phyloP scores from a whole-genome alignment of 352 stramenopile genomes.

The Thraustochytrium striatum region DNA sequence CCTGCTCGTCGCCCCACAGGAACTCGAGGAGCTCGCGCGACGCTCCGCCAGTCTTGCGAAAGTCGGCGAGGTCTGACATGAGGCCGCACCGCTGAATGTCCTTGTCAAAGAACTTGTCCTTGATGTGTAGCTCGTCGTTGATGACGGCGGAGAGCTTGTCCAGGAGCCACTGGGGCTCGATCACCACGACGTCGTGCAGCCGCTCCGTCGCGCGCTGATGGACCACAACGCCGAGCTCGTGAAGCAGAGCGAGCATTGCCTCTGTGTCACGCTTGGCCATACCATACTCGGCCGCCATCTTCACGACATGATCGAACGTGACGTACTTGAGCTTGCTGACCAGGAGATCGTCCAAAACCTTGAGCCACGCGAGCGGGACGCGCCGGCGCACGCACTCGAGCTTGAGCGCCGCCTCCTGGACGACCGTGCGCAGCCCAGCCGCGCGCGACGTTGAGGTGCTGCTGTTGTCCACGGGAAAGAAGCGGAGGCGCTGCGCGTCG shows the following conservation, averaged over 20 bases:
- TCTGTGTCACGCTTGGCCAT: background rate
- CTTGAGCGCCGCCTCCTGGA: background rate
- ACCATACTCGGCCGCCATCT: background rate
- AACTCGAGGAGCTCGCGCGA: constrained; percentile 3
- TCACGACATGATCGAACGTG: background rate
- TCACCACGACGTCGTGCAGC: constrained; percentile 1
- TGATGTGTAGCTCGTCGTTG: background rate
- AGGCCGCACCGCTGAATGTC: background rate
- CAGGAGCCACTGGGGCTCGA: constrained; percentile 35
- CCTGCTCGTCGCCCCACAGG: constrained; percentile 33
- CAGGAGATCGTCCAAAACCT: constrained; percentile 5
- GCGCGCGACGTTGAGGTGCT: too few species aligned
- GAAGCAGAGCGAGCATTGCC: constrained; percentile 1
- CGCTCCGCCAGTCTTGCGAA: background rate
- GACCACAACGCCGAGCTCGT: constrained; percentile 32
- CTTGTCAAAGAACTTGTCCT: background rate
- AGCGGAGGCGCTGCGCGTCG: too few species aligned
- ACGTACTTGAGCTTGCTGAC: background rate
- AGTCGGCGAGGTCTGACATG: background rate
- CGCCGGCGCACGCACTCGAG: background rate
- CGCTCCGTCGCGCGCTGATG: background rate
- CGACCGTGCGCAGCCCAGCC: background rate
- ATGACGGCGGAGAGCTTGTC: constrained; percentile 24
- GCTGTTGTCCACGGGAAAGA: constrained; percentile 15
- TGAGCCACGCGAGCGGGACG: constrained; percentile 6